A percentile compares a stretch with the other conserved stretches of the same genome.
Evolutionary conservation across 148 eudicot genomes (phyloP).

Genomic region (Limonium bicolor): DNA sequence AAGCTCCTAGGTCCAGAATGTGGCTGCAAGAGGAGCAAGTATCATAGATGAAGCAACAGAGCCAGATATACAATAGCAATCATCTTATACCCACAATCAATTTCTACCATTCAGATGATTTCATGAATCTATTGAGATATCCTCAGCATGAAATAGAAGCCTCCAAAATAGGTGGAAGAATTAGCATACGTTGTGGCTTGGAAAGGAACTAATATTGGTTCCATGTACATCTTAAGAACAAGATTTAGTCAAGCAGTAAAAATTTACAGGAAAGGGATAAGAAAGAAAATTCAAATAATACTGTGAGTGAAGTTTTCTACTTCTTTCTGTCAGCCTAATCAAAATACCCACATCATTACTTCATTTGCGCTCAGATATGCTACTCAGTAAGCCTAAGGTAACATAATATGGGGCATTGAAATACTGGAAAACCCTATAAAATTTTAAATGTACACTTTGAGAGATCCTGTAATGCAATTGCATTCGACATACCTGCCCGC

Average conservation of each 20-base stretch:
- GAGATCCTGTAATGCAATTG: not conserved
- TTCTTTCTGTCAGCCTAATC: not conserved
- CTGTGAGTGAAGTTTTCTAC: no score
- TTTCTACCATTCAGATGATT: not conserved
- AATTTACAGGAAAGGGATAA: no score
- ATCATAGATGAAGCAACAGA: not conserved
- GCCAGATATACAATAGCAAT: not conserved
- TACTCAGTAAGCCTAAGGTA: no score
- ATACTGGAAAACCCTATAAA: not conserved
- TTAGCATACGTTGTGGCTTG: no score
- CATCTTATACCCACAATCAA: not conserved
- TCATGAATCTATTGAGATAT: not conserved
- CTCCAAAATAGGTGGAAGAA: no score
- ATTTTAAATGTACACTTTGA: not conserved
- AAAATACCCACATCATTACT: not conserved
- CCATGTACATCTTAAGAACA: no score
- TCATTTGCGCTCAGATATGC: no score
- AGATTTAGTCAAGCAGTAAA: no score
- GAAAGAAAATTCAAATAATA: no score
- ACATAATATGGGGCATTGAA: not conserved
- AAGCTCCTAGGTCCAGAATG: conserved; percentile 70
- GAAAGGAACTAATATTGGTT: no score
- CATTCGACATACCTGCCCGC: conserved; percentile 26
- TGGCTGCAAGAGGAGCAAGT: conserved; percentile 27
- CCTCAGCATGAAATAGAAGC: not conserved